Percentiles rank a stretch among this genome's conserved stretches.
Conservation (phyloP, 352 stramenopile species). For the Phytophthora syringae region DNA sequence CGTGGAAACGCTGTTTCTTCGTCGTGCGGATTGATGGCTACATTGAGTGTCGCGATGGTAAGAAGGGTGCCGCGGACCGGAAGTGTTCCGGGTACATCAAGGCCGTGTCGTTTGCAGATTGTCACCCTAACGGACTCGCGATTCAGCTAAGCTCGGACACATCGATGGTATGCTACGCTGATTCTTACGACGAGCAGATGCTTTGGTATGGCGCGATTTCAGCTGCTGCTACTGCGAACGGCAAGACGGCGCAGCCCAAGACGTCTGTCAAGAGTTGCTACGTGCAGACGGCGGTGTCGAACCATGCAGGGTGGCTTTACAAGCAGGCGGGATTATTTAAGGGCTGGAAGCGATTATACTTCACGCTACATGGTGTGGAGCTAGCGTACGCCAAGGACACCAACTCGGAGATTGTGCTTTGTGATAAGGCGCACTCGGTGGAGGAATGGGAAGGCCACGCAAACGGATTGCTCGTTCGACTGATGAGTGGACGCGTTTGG, state of each 20-base stretch:
- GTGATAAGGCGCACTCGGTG: conserved; percentile 62
- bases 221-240: conserved; percentile 57
- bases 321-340: conserved; percentile 85
- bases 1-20: conserved; percentile 69
- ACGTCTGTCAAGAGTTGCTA: conserved; percentile 77
- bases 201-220: conserved; percentile 84
- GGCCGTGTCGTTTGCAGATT: conserved; percentile 72
- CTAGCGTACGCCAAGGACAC: conserved; percentile 77
- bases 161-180: conserved; percentile 76
- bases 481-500: conserved; percentile 76
- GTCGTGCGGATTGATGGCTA: conserved; percentile 75
- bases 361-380: conserved; percentile 80
- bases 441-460: conserved; percentile 76
- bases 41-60: conserved; percentile 66
- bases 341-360: conserved; percentile 82
- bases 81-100: conserved; percentile 73
- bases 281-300: conserved; percentile 71
- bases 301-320: conserved; percentile 83
- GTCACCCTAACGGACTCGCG: conserved; percentile 69
- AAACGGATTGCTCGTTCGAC: conserved; percentile 70
- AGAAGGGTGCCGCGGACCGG: conserved; percentile 47
- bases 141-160: conserved; percentile 73
- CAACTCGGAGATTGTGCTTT: conserved; percentile 66
- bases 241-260: conserved; percentile 40
- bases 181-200: conserved; percentile 85